Evolutionary conservation across 208 protist genomes (phyloP).

Genomic region (Leishmania amazonensis): DNA sequence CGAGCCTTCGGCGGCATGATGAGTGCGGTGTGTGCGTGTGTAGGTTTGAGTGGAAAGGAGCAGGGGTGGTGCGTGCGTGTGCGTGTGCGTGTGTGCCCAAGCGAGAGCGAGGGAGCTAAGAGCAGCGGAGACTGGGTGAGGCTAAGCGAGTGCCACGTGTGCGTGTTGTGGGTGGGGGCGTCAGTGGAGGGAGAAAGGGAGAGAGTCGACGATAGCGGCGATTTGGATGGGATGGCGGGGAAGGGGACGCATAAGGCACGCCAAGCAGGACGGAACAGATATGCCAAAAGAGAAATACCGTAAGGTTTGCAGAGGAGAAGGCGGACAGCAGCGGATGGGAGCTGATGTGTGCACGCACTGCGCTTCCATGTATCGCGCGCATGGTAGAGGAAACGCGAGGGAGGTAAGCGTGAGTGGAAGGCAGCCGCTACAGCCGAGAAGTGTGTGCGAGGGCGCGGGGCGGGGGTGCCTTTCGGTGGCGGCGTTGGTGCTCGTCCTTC

Average conservation of each 20-base stretch:
- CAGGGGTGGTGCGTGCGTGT: background rate
- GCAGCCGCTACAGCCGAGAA: background rate
- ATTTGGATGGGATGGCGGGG: background rate
- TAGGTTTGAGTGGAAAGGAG: conserved; percentile 6
- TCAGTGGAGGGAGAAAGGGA: background rate
- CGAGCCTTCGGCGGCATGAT: conserved; percentile 76
- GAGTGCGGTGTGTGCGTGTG: conserved; percentile 6
- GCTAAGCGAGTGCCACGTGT: background rate
- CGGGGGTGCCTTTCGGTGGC: background rate
- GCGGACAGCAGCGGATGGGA: background rate
- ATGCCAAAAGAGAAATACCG: background rate
- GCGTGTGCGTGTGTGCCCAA: background rate
- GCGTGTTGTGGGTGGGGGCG: background rate
- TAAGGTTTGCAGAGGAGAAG: background rate
- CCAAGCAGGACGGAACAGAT: background rate
- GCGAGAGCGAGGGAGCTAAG: background rate
- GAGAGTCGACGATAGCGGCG: background rate
- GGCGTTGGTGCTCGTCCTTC: background rate
- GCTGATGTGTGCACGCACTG: background rate
- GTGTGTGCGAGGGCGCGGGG: background rate
- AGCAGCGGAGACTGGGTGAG: background rate
- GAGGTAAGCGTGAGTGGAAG: background rate
- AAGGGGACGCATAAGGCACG: background rate
- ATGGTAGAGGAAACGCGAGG: background rate
- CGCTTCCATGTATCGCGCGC: background rate